Base-by-base conservation (phyloP, 495 filamentous ascomycete species). In the Penicillium cosmopolitanum region DNA sequence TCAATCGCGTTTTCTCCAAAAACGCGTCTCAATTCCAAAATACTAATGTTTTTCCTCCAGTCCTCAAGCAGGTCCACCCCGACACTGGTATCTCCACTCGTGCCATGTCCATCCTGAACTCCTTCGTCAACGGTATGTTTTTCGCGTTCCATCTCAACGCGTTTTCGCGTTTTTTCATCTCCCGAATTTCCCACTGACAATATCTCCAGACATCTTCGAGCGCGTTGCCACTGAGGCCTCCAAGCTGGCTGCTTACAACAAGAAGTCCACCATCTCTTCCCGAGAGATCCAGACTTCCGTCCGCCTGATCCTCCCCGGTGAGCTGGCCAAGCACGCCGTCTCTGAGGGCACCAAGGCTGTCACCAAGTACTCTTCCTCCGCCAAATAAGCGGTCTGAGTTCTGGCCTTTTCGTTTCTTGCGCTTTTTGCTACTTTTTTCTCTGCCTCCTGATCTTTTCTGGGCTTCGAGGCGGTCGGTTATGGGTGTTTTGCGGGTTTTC, bases 61-160 rank as follows among this genome's bases (percentile, higher is more conserved):
- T 98, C 67, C 88, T 98, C 71, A 98, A 98, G 89, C 95, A 98
- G 84, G 95, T 98, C 70, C 95, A 98, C 84, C 95, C 95, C 57
- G 95, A 98, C 78, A 98, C 95, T 72, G 95, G 95, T 90, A 98
- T 98, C 82, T 98, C 95, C 68, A 98, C 97, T 84, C 93, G 95
- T 76, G 95, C 95, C 73, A 98, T 98, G 95, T 96, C 92, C 46
- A 98, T 98, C 75, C 82, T 98, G 67, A 98, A 98, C 88, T 98
- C 95, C 8, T 98, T 98, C 72, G 95, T 98, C 82, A 98, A 98
- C 75, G 95, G 93, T 96, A 86, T 74, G 90, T 74, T 53, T 51
- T 21, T 38, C 21, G 44, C 56, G 18, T 50, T 46, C 52, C 6
- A 21, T 19, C 25, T 25, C 44, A n/a, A 21, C 40, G 48, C 42